Percentiles rank a stretch among this genome's conserved stretches.
These are phyloP conservation scores for Xylaria bambusicola DNA, from an alignment of 495 filamentous ascomycete genomes.

Conservation along the genomic window DNA sequence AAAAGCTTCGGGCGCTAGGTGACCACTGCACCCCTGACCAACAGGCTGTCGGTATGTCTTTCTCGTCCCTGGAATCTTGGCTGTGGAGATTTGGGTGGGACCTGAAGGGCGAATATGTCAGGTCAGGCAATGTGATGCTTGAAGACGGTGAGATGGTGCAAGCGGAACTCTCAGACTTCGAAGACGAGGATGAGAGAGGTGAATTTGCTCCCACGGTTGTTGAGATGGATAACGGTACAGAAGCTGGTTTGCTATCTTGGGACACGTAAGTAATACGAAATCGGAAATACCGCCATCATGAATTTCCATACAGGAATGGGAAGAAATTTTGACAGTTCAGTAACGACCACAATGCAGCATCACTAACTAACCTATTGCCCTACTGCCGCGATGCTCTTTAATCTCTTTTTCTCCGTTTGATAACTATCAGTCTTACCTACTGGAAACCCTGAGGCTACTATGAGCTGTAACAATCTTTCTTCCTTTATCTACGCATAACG, in stretches of 20 bases:
- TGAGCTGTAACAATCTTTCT: too few species aligned
- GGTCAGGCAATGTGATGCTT: conserved; percentile 61
- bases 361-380: too few species aligned
- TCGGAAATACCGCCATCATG: too few species aligned
- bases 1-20: conserved; percentile 35
- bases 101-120: conserved; percentile 37
- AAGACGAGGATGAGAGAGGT: conserved; percentile 81
- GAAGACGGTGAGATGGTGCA: conserved; percentile 80
- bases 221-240: conserved; percentile 59
- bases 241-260: conserved; percentile 51
- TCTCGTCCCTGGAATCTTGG: conserved; percentile 48
- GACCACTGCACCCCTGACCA: conserved; percentile 35
- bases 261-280: conserved; percentile 15
- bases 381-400: too few species aligned
- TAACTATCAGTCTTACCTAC: too few species aligned
- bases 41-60: conserved; percentile 35
- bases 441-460: too few species aligned
- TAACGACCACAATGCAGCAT: too few species aligned
- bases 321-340: too few species aligned
- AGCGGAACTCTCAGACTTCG: conserved; percentile 71
- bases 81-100: conserved; percentile 50
- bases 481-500: too few species aligned
- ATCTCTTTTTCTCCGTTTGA: too few species aligned
- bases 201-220: conserved; percentile 88
- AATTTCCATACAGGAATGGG: too few species aligned